These are phyloP conservation scores for Penicillium sp. DNA, from an alignment of 2,329 filamentous ascomycete genomes.

Conservation along the genomic window DNA sequence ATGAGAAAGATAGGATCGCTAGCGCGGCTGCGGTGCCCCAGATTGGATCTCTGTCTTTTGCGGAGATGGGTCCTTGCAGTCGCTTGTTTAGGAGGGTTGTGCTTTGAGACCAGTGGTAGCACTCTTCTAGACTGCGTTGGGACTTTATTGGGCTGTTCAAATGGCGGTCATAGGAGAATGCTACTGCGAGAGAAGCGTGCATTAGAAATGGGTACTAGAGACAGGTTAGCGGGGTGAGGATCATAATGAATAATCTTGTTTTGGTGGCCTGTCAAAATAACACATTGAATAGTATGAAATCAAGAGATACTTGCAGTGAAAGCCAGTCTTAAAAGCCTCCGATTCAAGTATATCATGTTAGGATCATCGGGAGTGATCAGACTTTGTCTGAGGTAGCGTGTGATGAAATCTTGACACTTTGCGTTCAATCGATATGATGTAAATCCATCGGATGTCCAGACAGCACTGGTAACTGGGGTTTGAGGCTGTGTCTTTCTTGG, in stretches of 20 bases:
- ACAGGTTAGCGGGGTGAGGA: neutral
- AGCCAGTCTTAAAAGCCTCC: slow-evolving; percentile 42
- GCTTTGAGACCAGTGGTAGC: slow-evolving; percentile 50
- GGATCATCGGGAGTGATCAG: slow-evolving; percentile 44
- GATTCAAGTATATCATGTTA: slow-evolving; percentile 45
- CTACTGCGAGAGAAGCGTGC: slow-evolving; percentile 52
- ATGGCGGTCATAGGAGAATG: slow-evolving; percentile 43
- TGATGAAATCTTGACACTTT: slow-evolving; percentile 49
- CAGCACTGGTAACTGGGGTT: slow-evolving; percentile 29
- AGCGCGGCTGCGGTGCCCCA: slow-evolving; percentile 54
- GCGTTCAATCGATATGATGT: slow-evolving; percentile 42
- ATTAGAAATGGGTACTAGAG: slow-evolving; percentile 50
- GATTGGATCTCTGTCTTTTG: slow-evolving; percentile 49
- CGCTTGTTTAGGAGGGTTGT: slow-evolving; percentile 46
- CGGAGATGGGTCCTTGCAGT: slow-evolving; percentile 39
- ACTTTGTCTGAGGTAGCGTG: slow-evolving; percentile 44
- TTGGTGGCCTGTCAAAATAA: too few relatives aligned
- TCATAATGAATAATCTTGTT: too few relatives aligned
- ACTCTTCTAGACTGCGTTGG: slow-evolving; percentile 43
- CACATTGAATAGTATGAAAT: too few relatives aligned
- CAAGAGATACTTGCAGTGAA: slow-evolving; percentile 40
- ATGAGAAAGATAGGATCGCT: slow-evolving; percentile 46
- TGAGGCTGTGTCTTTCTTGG: slow-evolving; percentile 25
- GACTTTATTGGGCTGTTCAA: slow-evolving; percentile 20
- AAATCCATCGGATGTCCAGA: slow-evolving; percentile 43